Base-by-base conservation (phyloP, 2,329 filamentous ascomycete species). In the Sclerotinia spermophila region DNA sequence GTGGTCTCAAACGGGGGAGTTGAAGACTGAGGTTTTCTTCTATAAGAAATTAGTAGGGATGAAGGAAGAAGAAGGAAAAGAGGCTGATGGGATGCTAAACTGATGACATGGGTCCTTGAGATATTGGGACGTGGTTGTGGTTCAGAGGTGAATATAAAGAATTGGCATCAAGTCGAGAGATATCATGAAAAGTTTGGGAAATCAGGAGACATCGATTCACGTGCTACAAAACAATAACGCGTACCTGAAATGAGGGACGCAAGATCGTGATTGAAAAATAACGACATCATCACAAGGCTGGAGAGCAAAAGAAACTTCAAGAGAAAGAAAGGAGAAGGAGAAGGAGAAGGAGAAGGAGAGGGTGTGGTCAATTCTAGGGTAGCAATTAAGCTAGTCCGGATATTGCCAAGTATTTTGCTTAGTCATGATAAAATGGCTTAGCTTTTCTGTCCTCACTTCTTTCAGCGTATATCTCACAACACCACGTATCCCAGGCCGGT, bases 1-100 rank as follows among this genome's bases (percentile, higher is more conserved):
- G 69, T 84, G 81, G 74, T 85, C 84, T 27, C 81, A 81, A 17
- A 74, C 73, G 64, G 83, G 85, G 38, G 82, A 82, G 78, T 86
- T 69, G 83, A 82, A 73, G 84, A 84, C 55, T 72, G 84, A 83
- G 67, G 83, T 84, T 0, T 86, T 88, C 74, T 87, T 88, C 75
- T 90, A 88, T 78, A 89, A 89, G 79, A 82, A 86, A 71, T 79
- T 90, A 21, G 6, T 33, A 33, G 51, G 27, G 7, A 15, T 6
- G 15, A 15, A 33, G 27, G 27, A 51, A n/a, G 27, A 17, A 27
- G 5, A 27, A 51, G 7, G 0, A 17, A 51, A n/a, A 51, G n/a
- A 17, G 5, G n/a, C 5, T 51, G 48, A 11, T 17, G n/a, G 13
- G 13, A 51, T 24, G 24, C 8, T 6, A 27, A 27, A 51, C 13